Base-by-base conservation (phyloP, 75 land plant species). In the Picea glauca region DNA sequence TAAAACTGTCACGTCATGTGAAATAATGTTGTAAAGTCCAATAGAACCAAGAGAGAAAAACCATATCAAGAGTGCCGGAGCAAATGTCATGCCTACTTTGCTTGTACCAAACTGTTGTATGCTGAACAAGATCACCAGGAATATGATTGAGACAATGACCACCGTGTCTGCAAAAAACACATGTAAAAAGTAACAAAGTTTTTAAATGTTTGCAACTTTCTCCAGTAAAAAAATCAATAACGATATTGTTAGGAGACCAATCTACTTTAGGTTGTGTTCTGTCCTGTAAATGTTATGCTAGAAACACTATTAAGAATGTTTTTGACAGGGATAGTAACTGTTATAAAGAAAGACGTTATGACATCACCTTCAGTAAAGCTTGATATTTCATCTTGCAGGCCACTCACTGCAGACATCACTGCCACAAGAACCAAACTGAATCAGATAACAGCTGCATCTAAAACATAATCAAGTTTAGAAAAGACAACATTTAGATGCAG, bases 341-440 rank as follows among this genome's bases (percentile, higher is more conserved):
- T 43, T 43, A 9, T 12, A 50, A 23, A 18, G 56, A 43, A 66
- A 40, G 50, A 70, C 0, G 15, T 50, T 20, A 65, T 78, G 38
- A 33, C 20, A n/a, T 76, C 67, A 90, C 94, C 85, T 88, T 88
- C 77, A 58, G 79, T 83, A 80, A 92, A 88, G 62, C 90, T 90
- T 15, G 80, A 76, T 80, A 90, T 75, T 73, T 79, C 67, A 84
- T 90, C 94, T 77, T 90, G 87, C 73, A 92, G 83, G 62, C 99
- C 99, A 84, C 91, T 90, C 72, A 96, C 91, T 64, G 99, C 96
- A 58, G 99, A 96, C 88, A 94, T 84, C 15, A 96, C 98, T 96
- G 90, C 81, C 83, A 61, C 6, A 56, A 81, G 31, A 78, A 78
- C 62, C 43, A 58, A 77, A 46, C 21, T 77, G 26, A 32, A 62